phyloP scores from a whole-genome alignment of 2,329 filamentous ascomycete species.

The Epichloe bromicola region DNA sequence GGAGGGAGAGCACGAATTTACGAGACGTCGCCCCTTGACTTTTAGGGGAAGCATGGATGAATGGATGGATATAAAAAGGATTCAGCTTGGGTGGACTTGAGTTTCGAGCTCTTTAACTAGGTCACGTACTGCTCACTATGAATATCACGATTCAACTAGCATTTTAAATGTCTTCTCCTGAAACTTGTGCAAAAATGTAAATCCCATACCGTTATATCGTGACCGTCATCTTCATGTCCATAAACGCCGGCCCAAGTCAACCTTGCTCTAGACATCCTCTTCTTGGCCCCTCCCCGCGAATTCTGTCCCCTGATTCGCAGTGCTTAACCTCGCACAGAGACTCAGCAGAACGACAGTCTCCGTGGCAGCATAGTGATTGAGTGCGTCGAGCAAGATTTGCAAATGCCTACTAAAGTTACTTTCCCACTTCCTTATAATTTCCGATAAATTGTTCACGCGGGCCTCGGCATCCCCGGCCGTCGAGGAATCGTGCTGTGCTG shows the following conservation, averaged over 20 bases:
- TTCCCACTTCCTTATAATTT: constrained; percentile 84
- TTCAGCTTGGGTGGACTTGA: too few relatives aligned
- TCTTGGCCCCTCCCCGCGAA: constrained; percentile 47
- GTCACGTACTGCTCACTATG: too few relatives aligned
- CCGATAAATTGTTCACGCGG: constrained; percentile 64
- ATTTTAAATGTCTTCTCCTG: too few relatives aligned
- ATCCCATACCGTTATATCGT: too few relatives aligned
- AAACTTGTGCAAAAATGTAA: too few relatives aligned
- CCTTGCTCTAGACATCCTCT: constrained; percentile 27
- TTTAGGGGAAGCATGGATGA: too few relatives aligned
- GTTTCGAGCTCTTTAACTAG: too few relatives aligned
- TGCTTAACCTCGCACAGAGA: constrained; percentile 70
- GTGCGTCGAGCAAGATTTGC: constrained; percentile 83
- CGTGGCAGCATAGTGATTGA: constrained; percentile 95
- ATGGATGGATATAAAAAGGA: too few relatives aligned
- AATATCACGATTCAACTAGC: too few relatives aligned
- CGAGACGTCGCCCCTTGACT: too few relatives aligned
- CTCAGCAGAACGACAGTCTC: constrained; percentile 91
- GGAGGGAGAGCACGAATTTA: not conserved
- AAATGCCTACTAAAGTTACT: constrained; percentile 84
- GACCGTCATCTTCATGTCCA: too few relatives aligned
- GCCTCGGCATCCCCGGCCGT: constrained; percentile 26
- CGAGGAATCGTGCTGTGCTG: constrained; percentile 3
- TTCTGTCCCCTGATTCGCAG: constrained; percentile 64
- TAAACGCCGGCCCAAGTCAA: not conserved